Base-by-base conservation (phyloP, 2,329 filamentous ascomycete genomes). In the Dothistroma septosporum region DNA sequence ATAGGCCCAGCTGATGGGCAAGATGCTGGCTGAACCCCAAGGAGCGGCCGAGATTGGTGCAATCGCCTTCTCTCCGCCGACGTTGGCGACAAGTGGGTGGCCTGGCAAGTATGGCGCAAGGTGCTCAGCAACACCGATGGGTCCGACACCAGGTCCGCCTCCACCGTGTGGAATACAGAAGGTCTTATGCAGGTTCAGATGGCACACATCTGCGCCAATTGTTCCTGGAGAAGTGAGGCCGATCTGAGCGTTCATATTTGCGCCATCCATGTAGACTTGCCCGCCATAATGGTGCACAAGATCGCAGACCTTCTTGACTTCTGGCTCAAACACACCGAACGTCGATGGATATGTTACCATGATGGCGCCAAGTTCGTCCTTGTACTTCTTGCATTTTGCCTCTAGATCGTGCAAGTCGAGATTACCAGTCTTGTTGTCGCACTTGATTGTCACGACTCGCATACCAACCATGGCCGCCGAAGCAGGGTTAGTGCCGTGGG, bases 191-290 rank as follows among this genome's bases (percentile, higher is more conserved):
- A 97, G 83, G 77, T 97, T 97, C 62, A 97, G 82, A 79, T 97
- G 93, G 83, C 93, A 97, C 44, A 97, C 92, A 74, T 97, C 93
- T 32, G 93, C 93, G 21, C 93, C 93, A 67, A 97, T 96, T 75
- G 95, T 92, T 44, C 93, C 93, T 1, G 93, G 93, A 0, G 91
- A 96, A 80, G 91, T 96, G 11, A 97, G 84, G 12, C 93, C 93
- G 65, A 97, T 97, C 77, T 97, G 93, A 19, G 93, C 93, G 73
- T 97, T 97, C 91, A 97, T 94, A 80, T 97, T 97, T 66, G 93
- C 93, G 53, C 93, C 93, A 74, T 97, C 93, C 93, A 97, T 97
- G 81, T 97, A 97, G 16, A 97, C 93, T 73, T 95, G 91, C 10
- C 93, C 93, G 56, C 93, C 93, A 72, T 95, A 81, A 65, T 89